Base-by-base conservation (phyloP, 768 basidiomycete genomes). In the Bullera alba region DNA sequence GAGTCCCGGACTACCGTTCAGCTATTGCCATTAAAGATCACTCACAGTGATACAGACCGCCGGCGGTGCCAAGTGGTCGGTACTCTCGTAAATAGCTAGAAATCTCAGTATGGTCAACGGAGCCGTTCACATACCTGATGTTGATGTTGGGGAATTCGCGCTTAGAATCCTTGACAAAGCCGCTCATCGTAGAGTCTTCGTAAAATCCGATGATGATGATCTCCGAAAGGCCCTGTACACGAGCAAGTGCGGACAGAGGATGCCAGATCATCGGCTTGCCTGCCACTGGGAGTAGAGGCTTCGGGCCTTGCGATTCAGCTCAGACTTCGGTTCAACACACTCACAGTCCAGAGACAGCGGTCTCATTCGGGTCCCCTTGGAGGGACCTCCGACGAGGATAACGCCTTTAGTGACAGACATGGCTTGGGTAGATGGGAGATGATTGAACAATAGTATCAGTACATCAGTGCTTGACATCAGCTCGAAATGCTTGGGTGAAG, bases 231-330 rank as follows among this genome's bases (percentile, higher is more conserved):
- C 67, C 71, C 3, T 67, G 65, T 21, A 75, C 70, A 37, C 71
- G 69, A 22, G 73, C 69, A 21, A 76, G 70, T 6, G 75, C 73
- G 17, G 70, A 63, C 25, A 76, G 63, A 12, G 73, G 73, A 57
- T 77, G 76, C 73, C 74, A 77, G 55, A 75, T 69, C 69, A 76
- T 74, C 6, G 74, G 65, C 52, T 72, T 73, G 42, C 75, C 76
- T 25, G 74, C 75, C 44, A 75, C 68, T 16, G 68, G 69, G 38
- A 77, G 69, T 5, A 77, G 66, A 2, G 76, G 76, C 60, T 76
- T 77, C 26, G 75, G 71, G 43, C 67, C 69, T 67, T 51, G 50
- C n/a, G 10, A 26, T 46, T 14, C 23, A 53, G 53, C 23, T 37
- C 7, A 43, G n/a, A n/a, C 28, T 17, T 15, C 42, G n/a, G 16